phyloP scores from a whole-genome alignment of 2,329 filamentous ascomycete species.

The Aspergillus sergii region DNA sequence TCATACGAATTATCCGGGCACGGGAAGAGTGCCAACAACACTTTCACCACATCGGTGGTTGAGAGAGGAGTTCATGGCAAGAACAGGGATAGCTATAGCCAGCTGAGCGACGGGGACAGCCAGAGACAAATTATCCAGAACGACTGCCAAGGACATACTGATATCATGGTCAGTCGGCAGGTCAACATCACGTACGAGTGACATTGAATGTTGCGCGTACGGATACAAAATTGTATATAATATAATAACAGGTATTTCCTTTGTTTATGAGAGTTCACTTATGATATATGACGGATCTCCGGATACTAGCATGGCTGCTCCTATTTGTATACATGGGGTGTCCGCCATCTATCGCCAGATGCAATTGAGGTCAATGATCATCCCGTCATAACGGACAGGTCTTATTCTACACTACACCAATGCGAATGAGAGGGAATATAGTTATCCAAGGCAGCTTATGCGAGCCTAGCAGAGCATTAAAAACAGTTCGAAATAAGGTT shows the following conservation, averaged over 20 bases:
- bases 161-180: conserved; percentile 24
- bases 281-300: neutral
- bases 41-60: conserved; percentile 9
- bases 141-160: conserved; percentile 10
- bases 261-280: neutral
- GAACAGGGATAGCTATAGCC: conserved; percentile 1
- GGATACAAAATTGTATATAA: neutral
- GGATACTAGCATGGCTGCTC: neutral
- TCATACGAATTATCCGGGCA: conserved; percentile 22
- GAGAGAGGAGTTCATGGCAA: conserved; percentile 1
- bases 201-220: neutral
- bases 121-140: conserved; percentile 24
- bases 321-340: neutral
- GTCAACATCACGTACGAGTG: conserved; percentile 21
- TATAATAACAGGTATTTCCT: neutral
- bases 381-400: neutral
- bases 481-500: too few relatives aligned
- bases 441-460: neutral
- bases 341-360: neutral
- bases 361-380: neutral
- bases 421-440: neutral
- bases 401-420: neutral
- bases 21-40: conserved; percentile 14
- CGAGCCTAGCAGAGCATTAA: too few relatives aligned
- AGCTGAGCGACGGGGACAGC: conserved; percentile 24